Conservation (phyloP, 257 asterid species). For the Nicotiana tabacum region DNA sequence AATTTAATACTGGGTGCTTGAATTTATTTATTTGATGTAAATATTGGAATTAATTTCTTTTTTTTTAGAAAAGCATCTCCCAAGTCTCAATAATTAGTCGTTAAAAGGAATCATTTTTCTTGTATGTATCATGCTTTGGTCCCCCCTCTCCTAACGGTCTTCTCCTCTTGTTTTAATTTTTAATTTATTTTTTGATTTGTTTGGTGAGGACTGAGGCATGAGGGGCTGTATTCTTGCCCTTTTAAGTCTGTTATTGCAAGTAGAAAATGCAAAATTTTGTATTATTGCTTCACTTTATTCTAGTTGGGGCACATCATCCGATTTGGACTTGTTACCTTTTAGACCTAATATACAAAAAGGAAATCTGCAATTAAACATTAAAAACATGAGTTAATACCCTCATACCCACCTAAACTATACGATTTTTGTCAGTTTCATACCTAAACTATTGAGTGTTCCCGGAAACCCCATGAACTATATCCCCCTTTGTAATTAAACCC, state of each 20-base stretch:
- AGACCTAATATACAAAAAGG: background rate
- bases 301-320: background rate
- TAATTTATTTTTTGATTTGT: background rate
- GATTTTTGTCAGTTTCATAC: no score
- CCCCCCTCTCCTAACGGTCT: background rate
- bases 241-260: background rate
- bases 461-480: no score
- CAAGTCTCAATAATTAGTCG: background rate
- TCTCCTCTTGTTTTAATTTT: background rate
- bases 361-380: background rate
- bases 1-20: background rate
- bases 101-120: background rate
- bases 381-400: background rate
- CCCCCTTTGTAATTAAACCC: no score
- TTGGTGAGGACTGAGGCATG: background rate
- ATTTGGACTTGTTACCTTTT: background rate
- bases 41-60: no score
- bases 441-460: no score
- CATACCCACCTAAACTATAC: no score
- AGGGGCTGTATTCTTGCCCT: background rate
- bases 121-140: background rate
- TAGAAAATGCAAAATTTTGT: background rate
- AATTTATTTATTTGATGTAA: background rate
- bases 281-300: constrained; percentile 1
- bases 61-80: background rate